phyloP scores from a whole-genome alignment of 139 green algal species.

The Volvox reticuliferus region DNA sequence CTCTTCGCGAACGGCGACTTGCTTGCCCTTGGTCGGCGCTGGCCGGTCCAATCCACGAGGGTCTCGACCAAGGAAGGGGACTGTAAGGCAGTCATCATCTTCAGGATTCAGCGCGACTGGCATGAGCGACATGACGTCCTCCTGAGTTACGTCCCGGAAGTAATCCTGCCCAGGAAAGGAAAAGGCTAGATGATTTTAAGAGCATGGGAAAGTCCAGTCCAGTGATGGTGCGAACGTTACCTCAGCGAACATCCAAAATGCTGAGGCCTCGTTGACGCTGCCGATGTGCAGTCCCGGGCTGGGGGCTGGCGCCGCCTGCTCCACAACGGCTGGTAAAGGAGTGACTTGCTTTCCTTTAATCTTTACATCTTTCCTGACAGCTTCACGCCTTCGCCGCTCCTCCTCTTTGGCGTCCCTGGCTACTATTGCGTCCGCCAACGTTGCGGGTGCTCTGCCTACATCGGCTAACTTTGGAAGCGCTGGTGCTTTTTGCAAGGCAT shows the following conservation, averaged over 20 bases:
- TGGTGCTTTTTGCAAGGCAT: slow-evolving; percentile 34
- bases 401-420: slow-evolving; percentile 66
- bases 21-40: neutral
- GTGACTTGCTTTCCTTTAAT: slow-evolving; percentile 40
- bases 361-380: slow-evolving; percentile 60
- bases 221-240: slow-evolving; percentile 43
- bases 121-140: slow-evolving; percentile 77
- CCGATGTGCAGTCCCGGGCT: slow-evolving; percentile 66
- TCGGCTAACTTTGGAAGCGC: slow-evolving; percentile 11
- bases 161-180: slow-evolving; percentile 72
- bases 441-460: slow-evolving; percentile 52
- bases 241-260: slow-evolving; percentile 83
- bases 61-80: slow-evolving; percentile 64
- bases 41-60: neutral
- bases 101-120: slow-evolving; percentile 50
- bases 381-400: slow-evolving; percentile 51
- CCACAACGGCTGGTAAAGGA: slow-evolving; percentile 51
- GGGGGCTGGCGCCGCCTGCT: slow-evolving; percentile 26
- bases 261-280: slow-evolving; percentile 54
- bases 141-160: slow-evolving; percentile 80
- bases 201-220: neutral
- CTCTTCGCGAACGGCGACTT: neutral
- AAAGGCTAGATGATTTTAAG: neutral
- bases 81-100: slow-evolving; percentile 69
- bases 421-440: slow-evolving; percentile 67